phyloP scores from a whole-genome alignment of 306 rosid genomes.

The Casuarina glauca region DNA sequence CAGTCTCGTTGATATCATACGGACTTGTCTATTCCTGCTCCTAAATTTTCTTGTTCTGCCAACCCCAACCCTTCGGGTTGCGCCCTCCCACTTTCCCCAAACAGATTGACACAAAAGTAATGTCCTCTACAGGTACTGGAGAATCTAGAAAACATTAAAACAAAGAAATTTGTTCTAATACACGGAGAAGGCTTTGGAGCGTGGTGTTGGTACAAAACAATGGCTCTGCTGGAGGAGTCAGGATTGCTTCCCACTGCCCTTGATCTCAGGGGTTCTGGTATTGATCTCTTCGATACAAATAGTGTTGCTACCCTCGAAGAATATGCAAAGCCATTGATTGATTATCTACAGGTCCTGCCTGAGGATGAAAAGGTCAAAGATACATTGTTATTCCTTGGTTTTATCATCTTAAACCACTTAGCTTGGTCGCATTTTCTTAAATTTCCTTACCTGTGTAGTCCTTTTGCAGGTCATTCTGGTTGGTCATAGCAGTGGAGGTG shows the following conservation, averaged over 20 bases:
- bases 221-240: constrained; percentile 75
- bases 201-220: constrained; percentile 98
- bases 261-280: constrained; percentile 92
- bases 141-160: constrained; percentile 55
- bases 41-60: not conserved
- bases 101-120: not conserved
- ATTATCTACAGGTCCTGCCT: constrained; percentile 69
- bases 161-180: constrained; percentile 68
- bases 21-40: not conserved
- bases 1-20: not conserved
- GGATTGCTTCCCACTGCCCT: constrained; percentile 78
- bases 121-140: constrained; percentile 51
- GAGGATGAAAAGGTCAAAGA: constrained; percentile 80
- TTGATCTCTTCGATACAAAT: constrained; percentile 77
- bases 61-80: not conserved
- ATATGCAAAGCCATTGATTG: constrained; percentile 82
- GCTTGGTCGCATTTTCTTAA: constrained; percentile 12
- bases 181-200: constrained; percentile 99
- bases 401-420: constrained; percentile 18
- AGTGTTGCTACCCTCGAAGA: constrained; percentile 61
- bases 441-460: constrained; percentile 25
- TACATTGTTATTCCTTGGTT: constrained; percentile 1
- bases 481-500: constrained; percentile 97
- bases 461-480: constrained; percentile 76
- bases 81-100: not conserved